Conservation (phyloP, 768 basidiomycete species). For the Auriscalpium orientale region DNA sequence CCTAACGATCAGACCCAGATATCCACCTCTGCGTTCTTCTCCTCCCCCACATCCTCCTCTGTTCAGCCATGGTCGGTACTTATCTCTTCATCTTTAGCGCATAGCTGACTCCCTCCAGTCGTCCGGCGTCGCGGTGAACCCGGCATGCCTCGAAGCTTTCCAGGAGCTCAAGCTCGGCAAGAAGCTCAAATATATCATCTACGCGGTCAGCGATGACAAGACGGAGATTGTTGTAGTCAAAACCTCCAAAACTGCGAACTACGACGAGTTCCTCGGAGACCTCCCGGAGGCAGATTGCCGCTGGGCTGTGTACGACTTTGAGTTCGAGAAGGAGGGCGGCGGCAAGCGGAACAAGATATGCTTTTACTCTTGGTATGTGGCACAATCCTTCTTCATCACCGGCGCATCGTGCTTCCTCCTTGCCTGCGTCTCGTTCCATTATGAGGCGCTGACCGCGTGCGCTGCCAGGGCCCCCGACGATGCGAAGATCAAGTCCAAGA, state of each 20-base stretch:
- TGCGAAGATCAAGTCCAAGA: slow-evolving; percentile 85
- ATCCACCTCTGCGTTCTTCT: too few species aligned
- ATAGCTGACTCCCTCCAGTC: slow-evolving; percentile 26
- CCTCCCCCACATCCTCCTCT: too few species aligned
- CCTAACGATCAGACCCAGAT: too few species aligned
- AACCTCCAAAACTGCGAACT: slow-evolving; percentile 41
- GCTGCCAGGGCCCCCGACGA: slow-evolving; percentile 72
- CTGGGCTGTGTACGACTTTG: slow-evolving; percentile 90
- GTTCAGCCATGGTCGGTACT: too few species aligned
- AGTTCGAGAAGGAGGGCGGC: slow-evolving; percentile 64
- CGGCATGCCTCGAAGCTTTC: slow-evolving; percentile 50
- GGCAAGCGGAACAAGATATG: slow-evolving; percentile 82
- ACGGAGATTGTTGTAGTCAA: slow-evolving; percentile 79
- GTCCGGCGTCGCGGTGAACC: slow-evolving; percentile 60
- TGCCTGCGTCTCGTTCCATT: not conserved
- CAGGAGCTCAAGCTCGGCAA: slow-evolving; percentile 70
- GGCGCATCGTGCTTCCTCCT: not conserved
- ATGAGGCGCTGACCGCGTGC: not conserved
- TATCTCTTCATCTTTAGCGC: too few species aligned
- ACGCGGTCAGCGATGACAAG: slow-evolving; percentile 47
- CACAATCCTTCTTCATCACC: not conserved
- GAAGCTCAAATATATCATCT: slow-evolving; percentile 81
- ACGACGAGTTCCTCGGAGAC: slow-evolving; percentile 66
- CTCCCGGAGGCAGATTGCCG: slow-evolving; percentile 71
- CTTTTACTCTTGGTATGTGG: slow-evolving; percentile 71